These are phyloP conservation scores for Echinochloa phyllopogon DNA, from an alignment of 176 grass and related monocot species.

Conservation along the genomic window DNA sequence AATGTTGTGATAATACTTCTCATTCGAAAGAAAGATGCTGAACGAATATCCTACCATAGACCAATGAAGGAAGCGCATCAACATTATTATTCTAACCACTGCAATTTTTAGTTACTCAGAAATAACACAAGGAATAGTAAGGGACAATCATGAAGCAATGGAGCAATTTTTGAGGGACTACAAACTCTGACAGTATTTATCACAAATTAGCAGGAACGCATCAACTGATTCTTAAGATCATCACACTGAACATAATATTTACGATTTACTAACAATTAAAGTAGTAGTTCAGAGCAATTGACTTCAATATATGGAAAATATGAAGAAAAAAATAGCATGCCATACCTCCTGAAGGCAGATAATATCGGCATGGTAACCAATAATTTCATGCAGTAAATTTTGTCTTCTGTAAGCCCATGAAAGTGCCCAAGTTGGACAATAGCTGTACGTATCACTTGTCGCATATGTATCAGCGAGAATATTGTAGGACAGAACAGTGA, in stretches of 20 bases:
- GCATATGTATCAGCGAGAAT: slow-evolving; percentile 86
- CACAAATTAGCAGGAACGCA: not conserved
- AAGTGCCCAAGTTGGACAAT: slow-evolving; percentile 91
- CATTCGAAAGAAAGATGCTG: not conserved
- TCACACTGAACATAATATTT: not conserved
- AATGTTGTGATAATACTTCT: not conserved
- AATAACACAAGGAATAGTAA: not conserved
- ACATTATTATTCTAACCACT: not conserved
- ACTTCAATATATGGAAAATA: slow-evolving; percentile 14
- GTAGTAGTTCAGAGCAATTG: slow-evolving; percentile 7
- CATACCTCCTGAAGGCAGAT: slow-evolving; percentile 94
- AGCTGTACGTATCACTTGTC: slow-evolving; percentile 69
- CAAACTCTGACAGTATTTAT: not conserved
- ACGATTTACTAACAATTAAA: not conserved
- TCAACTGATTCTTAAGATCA: not conserved
- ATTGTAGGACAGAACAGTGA: slow-evolving; percentile 91
- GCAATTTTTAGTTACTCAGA: not conserved
- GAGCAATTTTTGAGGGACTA: not conserved
- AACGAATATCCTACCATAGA: not conserved
- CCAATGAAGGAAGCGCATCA: not conserved
- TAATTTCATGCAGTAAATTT: slow-evolving; percentile 88
- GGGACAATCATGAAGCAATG: slow-evolving; percentile 9
- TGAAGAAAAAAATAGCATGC: not conserved
- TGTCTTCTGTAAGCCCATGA: slow-evolving; percentile 91
- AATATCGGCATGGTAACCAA: slow-evolving; percentile 90